Percentiles rank a stretch among this genome's conserved stretches.
Evolutionary conservation across 2,329 filamentous ascomycete species (phyloP).

Genomic region (Lachnellula arida): DNA sequence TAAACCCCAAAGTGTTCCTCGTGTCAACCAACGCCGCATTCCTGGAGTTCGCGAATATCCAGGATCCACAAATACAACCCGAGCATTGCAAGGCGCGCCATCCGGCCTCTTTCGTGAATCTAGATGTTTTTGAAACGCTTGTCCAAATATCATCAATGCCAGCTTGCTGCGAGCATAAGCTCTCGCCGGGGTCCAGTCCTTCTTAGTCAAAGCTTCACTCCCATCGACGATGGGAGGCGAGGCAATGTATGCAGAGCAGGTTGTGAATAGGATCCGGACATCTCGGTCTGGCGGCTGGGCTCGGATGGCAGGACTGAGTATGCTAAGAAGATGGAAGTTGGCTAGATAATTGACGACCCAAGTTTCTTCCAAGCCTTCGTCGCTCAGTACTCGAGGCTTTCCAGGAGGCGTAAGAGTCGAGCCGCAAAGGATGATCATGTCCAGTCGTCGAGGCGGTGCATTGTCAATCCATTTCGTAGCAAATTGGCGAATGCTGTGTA

Average conservation of each 20-base stretch:
- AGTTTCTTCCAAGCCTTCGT: conserved; percentile 78
- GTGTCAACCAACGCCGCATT: conserved; percentile 78
- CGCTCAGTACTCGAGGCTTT: conserved; percentile 54
- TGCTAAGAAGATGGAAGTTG: conserved; percentile 91
- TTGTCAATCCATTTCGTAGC: conserved; percentile 99
- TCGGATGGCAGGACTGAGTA: conserved; percentile 83
- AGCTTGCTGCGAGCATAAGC: conserved; percentile 67
- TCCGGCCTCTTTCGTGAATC: conserved; percentile 81
- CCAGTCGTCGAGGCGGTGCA: conserved; percentile 77
- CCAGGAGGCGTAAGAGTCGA: conserved; percentile 70
- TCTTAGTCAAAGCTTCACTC: conserved; percentile 38
- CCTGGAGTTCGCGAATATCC: conserved; percentile 82
- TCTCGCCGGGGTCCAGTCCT: conserved; percentile 50
- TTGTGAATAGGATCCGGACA: conserved; percentile 80
- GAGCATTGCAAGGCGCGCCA: conserved; percentile 72
- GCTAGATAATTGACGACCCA: conserved; percentile 96
- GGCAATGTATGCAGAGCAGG: conserved; percentile 82
- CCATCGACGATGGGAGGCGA: conserved; percentile 60
- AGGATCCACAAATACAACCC: conserved; percentile 83
- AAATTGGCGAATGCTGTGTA: conserved; percentile 89
- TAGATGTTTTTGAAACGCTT: conserved; percentile 89
- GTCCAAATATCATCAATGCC: conserved; percentile 82
- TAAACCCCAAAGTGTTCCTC: conserved; percentile 78
- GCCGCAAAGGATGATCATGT: conserved; percentile 87
- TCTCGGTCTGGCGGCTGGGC: conserved; percentile 92